Percentiles rank a stretch among this genome's conserved stretches.
phyloP scores from a whole-genome alignment of 2,329 filamentous ascomycete species.

The Ceratocystis alfenasii region DNA sequence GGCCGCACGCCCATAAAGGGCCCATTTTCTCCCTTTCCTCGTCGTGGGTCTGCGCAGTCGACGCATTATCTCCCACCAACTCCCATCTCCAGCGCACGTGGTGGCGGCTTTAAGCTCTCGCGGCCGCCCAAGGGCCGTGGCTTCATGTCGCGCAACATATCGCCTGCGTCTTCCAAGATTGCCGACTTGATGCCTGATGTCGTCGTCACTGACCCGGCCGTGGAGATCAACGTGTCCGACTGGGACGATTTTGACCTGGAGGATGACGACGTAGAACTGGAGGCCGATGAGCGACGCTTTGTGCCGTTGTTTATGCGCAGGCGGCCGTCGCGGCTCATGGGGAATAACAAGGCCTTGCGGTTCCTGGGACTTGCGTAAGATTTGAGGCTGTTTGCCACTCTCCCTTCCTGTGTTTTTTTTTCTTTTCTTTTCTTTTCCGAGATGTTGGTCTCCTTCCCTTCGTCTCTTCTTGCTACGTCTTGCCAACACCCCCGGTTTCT shows the following conservation, averaged over 20 bases:
- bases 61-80: slow-evolving; percentile 13
- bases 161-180: slow-evolving; percentile 12
- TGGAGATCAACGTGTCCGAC: slow-evolving; percentile 20
- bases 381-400: not conserved
- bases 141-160: slow-evolving; percentile 17
- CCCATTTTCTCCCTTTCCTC: slow-evolving; percentile 29
- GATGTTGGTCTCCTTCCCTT: not conserved
- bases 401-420: not conserved
- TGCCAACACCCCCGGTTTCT: not conserved
- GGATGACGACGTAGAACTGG: slow-evolving; percentile 25
- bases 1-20: slow-evolving; percentile 28
- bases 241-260: slow-evolving; percentile 18
- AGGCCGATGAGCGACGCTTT: slow-evolving; percentile 39
- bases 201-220: not conserved
- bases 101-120: slow-evolving; percentile 19
- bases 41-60: slow-evolving; percentile 17
- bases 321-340: slow-evolving; percentile 30
- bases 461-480: slow-evolving; percentile 13
- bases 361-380: slow-evolving; percentile 38
- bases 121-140: slow-evolving; percentile 19
- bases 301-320: slow-evolving; percentile 40
- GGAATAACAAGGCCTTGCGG: slow-evolving; percentile 42
- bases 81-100: slow-evolving; percentile 11
- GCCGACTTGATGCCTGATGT: not conserved
- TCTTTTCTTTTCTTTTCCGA: not conserved